Evolutionary conservation across 2,329 filamentous ascomycete species (phyloP).

Genomic region (Clonostachys chloroleuca): DNA sequence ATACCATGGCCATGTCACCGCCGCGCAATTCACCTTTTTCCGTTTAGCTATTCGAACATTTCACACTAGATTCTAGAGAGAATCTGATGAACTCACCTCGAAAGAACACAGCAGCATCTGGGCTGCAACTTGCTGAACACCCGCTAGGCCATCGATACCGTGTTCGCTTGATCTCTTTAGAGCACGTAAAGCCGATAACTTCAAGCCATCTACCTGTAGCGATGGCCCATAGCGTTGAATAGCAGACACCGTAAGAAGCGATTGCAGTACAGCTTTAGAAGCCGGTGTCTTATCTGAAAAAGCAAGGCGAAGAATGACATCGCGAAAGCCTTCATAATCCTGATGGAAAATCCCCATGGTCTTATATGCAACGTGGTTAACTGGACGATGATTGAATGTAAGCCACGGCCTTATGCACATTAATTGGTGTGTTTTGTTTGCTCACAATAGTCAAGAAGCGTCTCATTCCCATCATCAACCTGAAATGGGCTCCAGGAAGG

Average conservation of each 20-base stretch:
- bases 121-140: slow-evolving; percentile 2
- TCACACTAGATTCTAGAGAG: neutral
- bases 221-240: slow-evolving; percentile 1
- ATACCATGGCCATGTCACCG: neutral
- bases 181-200: slow-evolving; percentile 1
- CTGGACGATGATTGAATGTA: neutral
- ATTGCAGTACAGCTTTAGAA: neutral
- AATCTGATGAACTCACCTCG: neutral
- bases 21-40: neutral
- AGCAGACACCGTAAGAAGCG: slow-evolving; percentile 2
- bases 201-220: neutral
- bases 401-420: neutral
- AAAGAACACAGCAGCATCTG: slow-evolving; percentile 1
- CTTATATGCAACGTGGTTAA: too few species aligned
- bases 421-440: neutral
- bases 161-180: neutral
- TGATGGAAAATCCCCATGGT: neutral
- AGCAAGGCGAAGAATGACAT: slow-evolving; percentile 1
- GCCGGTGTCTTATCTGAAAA: slow-evolving; percentile 1
- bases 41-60: neutral
- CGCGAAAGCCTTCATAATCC: neutral
- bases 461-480: neutral
- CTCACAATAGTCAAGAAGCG: slow-evolving; percentile 1
- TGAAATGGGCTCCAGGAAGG: neutral
- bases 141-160: neutral